Evolutionary conservation across 2,329 filamentous ascomycete species (phyloP), one percentile per base, ranked within the genome.

Genomic region (Colletotrichum plurivorum): DNA sequence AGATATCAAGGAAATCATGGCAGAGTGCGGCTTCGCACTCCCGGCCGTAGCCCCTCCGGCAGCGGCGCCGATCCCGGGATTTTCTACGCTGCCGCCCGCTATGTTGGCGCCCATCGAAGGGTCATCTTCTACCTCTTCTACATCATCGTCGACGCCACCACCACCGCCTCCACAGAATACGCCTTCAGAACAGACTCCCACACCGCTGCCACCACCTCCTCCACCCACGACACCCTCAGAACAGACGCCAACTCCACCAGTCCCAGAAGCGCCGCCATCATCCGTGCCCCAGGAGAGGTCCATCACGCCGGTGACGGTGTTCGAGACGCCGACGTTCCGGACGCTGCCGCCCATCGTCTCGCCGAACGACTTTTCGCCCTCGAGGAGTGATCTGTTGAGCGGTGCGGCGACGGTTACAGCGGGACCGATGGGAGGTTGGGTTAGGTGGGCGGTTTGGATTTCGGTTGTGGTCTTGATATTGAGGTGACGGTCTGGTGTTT

Each of bases 1-100:
- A 69, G 67, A 69, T 20, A 67, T 69, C 52, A 60, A 39, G 36
- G 55, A 67, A 36, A 53, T 69, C 36, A 69, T 69, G 15, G 63
- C 49, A 41, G 43, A 67, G 10, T 69, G 67, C 46, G 67, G 67
- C 10, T 69, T 69, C 41, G 18, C 55, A 5, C 25, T 8, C 27
- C 27, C 27, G 45, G 16, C 36, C 63, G 39, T 49, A 1, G 27
- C 27, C 7, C 27, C 49, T 15, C 41, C 45, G 10, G 54, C 25
- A 10, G 20, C 41, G 5, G n/a, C 16, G 9, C 15, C 39, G 22
- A 20, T 3, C 8, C 15, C 56, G 16, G 39, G 31, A 0, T 22
- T 39, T 2, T 43, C 27, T 41, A 62, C 57, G 8, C 8, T 22
- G 13, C 51, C 53, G 5, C 65, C 60, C 2, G 15, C 41, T 13